Evolutionary conservation across 331 rosid genomes (phyloP).

Genomic region (Spiraea crenata): DNA sequence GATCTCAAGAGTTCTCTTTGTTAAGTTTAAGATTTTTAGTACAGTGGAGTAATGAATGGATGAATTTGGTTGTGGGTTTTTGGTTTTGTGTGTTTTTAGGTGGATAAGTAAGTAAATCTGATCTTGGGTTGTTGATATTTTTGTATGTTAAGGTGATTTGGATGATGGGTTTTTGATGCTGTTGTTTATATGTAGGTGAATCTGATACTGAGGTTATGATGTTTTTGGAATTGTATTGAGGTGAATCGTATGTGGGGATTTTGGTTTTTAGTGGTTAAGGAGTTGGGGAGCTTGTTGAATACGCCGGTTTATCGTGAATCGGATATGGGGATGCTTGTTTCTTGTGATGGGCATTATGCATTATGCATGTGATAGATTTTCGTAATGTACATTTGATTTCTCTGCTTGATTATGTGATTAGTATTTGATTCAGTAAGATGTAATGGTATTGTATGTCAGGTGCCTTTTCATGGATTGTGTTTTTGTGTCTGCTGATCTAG

Average conservation of each 20-base stretch:
- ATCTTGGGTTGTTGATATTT: neutral
- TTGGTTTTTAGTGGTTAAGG: conserved; percentile 9
- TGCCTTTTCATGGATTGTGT: neutral
- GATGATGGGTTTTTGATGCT: neutral
- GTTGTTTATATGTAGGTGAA: neutral
- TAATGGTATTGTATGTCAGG: neutral
- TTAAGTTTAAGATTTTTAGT: neutral
- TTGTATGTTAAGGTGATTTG: neutral
- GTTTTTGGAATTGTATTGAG: neutral
- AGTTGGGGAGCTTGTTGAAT: neutral
- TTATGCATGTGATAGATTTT: neutral
- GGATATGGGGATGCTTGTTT: too few species aligned
- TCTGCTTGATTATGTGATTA: conserved; percentile 4
- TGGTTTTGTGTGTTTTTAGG: conserved; percentile 2
- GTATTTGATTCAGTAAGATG: neutral
- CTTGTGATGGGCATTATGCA: neutral
- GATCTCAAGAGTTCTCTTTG: neutral
- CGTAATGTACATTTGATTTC: neutral
- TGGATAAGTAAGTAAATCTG: neutral
- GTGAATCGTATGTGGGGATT: neutral
- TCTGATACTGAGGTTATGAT: conserved; percentile 1
- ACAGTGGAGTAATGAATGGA: neutral
- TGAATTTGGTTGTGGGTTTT: conserved; percentile 12
- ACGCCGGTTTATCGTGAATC: neutral
- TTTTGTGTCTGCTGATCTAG: neutral